A percentile compares a stretch with the other conserved stretches of the same genome.
These are phyloP conservation scores for Psidium friedrichsthalianum DNA, from an alignment of 345 rosid genomes.

Conservation along the genomic window DNA sequence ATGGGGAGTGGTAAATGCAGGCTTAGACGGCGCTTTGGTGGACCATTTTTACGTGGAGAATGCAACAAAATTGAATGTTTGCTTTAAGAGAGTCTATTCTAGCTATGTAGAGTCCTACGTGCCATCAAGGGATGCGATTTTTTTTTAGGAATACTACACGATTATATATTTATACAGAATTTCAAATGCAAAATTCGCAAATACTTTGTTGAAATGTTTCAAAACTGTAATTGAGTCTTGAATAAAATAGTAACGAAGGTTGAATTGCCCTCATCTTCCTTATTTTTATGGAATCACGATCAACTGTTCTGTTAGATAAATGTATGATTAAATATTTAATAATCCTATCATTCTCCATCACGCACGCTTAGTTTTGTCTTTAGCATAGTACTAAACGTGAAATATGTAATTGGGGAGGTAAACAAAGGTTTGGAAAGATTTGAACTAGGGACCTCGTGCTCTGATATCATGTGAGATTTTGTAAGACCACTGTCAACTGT, in stretches of 20 bases:
- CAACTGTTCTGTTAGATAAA: too few relatives aligned
- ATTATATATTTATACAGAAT: not conserved
- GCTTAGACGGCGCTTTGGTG: not conserved
- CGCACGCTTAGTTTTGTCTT: too few relatives aligned
- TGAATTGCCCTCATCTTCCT: not conserved
- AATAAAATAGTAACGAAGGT: not conserved
- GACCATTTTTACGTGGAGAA: not conserved
- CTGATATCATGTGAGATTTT: too few relatives aligned
- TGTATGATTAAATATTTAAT: too few relatives aligned
- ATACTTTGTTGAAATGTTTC: not conserved
- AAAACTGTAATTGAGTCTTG: not conserved
- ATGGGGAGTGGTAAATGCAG: not conserved
- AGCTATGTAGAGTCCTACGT: not conserved
- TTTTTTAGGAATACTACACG: not conserved
- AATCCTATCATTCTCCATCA: too few relatives aligned
- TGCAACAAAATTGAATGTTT: not conserved
- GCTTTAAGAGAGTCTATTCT: too few relatives aligned
- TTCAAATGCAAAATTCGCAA: not conserved
- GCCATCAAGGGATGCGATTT: not conserved
- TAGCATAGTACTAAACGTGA: too few relatives aligned
- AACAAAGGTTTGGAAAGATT: too few relatives aligned
- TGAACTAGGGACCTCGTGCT: too few relatives aligned
- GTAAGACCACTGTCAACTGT: too few relatives aligned
- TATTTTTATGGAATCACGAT: not conserved
- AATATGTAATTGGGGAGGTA: too few relatives aligned